These are phyloP conservation scores for Juncus effusus DNA, from an alignment of 176 grass and related monocot species.

Conservation along the genomic window DNA sequence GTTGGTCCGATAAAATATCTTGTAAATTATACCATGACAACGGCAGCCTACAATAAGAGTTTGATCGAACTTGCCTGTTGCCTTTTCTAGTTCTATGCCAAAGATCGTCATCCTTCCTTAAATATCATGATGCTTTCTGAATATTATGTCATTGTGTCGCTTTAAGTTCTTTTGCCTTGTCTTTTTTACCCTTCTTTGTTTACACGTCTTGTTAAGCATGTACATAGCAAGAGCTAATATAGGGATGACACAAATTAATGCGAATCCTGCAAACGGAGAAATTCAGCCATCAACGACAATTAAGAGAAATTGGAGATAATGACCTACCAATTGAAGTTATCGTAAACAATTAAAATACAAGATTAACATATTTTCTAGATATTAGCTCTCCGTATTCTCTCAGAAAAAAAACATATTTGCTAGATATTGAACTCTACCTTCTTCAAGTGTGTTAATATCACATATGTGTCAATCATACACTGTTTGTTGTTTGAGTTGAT, in stretches of 20 bases:
- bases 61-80: constrained; percentile 1
- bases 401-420: too few species aligned
- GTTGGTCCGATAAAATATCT: neutral
- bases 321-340: too few species aligned
- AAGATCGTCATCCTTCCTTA: neutral
- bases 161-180: constrained; percentile 48
- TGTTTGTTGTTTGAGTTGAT: too few species aligned
- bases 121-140: constrained; percentile 11
- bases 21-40: constrained; percentile 16
- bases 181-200: constrained; percentile 35
- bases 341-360: too few species aligned
- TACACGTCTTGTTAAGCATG: constrained; percentile 22
- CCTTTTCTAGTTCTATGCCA: constrained; percentile 17
- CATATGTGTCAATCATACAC: too few species aligned
- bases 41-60: neutral
- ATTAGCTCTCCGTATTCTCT: too few species aligned
- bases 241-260: neutral
- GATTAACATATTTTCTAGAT: too few species aligned
- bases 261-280: too few species aligned
- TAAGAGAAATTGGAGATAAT: too few species aligned
- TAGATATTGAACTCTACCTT: too few species aligned
- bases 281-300: too few species aligned
- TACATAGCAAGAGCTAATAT: constrained; percentile 24
- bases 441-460: too few species aligned
- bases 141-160: constrained; percentile 33